Conservation (phyloP, 2,329 filamentous ascomycete genomes). For the Penicillium hesseltinei region DNA sequence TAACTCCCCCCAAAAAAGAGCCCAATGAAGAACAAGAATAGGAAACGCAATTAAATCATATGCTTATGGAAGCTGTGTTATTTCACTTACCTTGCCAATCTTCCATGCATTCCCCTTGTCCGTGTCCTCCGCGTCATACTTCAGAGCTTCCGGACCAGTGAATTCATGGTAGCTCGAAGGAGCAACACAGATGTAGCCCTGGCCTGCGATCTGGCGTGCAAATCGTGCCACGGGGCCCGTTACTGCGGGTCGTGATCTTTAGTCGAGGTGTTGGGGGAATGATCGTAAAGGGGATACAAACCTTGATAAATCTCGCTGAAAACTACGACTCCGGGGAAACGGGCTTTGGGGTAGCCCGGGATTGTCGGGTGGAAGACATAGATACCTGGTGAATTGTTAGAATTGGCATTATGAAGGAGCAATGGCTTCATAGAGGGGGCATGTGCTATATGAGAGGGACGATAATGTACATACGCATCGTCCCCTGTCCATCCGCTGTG, state of each 20-base stretch:
- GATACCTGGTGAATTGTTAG: conserved; percentile 59
- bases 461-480: conserved; percentile 35
- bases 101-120: conserved; percentile 87
- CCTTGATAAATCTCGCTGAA: conserved; percentile 97
- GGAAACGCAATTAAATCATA: neutral
- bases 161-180: conserved; percentile 94
- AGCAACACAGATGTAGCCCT: conserved; percentile 90
- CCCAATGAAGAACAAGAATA: neutral
- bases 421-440: neutral
- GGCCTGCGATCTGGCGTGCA: conserved; percentile 83
- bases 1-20: neutral
- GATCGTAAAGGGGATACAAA: conserved; percentile 36
- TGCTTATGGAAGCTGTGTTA: neutral
- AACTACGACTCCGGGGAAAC: conserved; percentile 81
- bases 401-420: neutral
- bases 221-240: conserved; percentile 88
- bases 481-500: conserved; percentile 37
- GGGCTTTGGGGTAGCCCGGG: conserved; percentile 81
- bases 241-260: conserved; percentile 51
- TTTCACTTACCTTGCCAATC: conserved; percentile 63
- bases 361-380: conserved; percentile 86
- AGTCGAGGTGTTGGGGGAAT: neutral
- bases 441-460: neutral
- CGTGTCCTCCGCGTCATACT: conserved; percentile 84
- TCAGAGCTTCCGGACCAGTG: conserved; percentile 75